These are phyloP conservation scores for Boletus fagicola DNA, from an alignment of 768 basidiomycete species.

Conservation along the genomic window DNA sequence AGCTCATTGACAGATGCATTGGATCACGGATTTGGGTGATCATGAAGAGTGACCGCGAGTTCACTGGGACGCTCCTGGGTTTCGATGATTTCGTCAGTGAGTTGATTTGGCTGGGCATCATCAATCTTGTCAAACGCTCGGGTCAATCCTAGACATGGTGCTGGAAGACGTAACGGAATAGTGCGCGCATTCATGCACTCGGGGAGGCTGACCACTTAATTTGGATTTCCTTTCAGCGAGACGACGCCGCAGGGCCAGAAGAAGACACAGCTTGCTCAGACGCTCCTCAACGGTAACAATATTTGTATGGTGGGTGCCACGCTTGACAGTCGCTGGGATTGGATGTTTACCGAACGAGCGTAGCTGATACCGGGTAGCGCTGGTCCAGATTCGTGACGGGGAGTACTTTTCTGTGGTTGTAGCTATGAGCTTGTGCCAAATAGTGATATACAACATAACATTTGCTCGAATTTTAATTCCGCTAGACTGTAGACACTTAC, in stretches of 20 bases:
- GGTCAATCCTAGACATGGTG: conserved; percentile 68
- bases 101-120: conserved; percentile 37
- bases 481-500: too few species aligned
- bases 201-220: neutral
- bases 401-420: too few species aligned
- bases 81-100: conserved; percentile 99
- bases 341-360: neutral
- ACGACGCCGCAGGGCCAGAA: conserved; percentile 79
- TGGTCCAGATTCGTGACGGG: conserved; percentile 49
- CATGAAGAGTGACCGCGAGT: conserved; percentile 97
- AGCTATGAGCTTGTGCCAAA: conserved; percentile 24
- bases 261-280: conserved; percentile 81
- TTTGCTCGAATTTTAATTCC: neutral
- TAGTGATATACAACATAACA: conserved; percentile 19
- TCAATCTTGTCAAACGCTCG: neutral
- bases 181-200: conserved; percentile 46
- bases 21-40: conserved; percentile 97
- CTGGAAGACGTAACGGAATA: conserved; percentile 96
- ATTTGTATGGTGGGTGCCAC: conserved; percentile 84
- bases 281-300: conserved; percentile 90
- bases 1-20: conserved; percentile 96
- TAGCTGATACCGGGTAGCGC: conserved; percentile 71
- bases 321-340: neutral
- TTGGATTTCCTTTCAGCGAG: conserved; percentile 54
- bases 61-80: conserved; percentile 89